Percentiles rank a stretch among this genome's conserved stretches.
Conservation (phyloP, 495 filamentous ascomycete species). For the Recurvomyces mirabilis region DNA sequence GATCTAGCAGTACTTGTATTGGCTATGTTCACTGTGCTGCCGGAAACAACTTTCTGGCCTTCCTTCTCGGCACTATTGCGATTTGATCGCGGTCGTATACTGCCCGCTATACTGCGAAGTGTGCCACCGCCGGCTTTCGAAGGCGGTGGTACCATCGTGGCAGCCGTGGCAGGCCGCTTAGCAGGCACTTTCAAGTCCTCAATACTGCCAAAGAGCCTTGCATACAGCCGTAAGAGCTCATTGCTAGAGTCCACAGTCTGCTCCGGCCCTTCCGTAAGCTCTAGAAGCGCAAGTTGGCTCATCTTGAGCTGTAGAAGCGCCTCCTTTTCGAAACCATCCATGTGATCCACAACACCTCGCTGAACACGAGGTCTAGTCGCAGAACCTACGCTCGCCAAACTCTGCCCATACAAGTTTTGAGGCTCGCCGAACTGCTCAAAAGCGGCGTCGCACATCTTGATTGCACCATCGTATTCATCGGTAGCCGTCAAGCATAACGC, state of each 20-base stretch:
- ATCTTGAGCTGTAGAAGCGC: slow-evolving; percentile 82
- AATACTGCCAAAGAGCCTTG: slow-evolving; percentile 57
- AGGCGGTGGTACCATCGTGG: slow-evolving; percentile 41
- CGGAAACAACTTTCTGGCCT: not conserved
- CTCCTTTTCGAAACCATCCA: slow-evolving; percentile 69
- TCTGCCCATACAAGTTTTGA: slow-evolving; percentile 25
- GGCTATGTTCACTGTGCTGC: not conserved
- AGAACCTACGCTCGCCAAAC: not conserved
- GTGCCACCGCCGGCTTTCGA: slow-evolving; percentile 57
- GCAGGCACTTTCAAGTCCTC: slow-evolving; percentile 19
- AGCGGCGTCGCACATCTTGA: slow-evolving; percentile 72
- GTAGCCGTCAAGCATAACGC: slow-evolving; percentile 74
- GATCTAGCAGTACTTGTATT: not conserved
- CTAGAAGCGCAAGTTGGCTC: slow-evolving; percentile 76
- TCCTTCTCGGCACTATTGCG: slow-evolving; percentile 20
- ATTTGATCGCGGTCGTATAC: slow-evolving; percentile 49
- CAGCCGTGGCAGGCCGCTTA: slow-evolving; percentile 16
- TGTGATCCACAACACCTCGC: slow-evolving; percentile 51
- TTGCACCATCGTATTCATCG: slow-evolving; percentile 71
- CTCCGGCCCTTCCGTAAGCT: slow-evolving; percentile 69
- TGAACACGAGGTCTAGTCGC: slow-evolving; percentile 2
- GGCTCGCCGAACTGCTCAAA: slow-evolving; percentile 64
- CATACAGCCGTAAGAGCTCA: slow-evolving; percentile 72
- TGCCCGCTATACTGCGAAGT: slow-evolving; percentile 58
- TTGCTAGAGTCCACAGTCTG: slow-evolving; percentile 73